Evolutionary conservation across 1,284 basidiomycete genomes (phyloP), one percentile per base, ranked within the genome.

Genomic region (Lignosus rhinocerotis): DNA sequence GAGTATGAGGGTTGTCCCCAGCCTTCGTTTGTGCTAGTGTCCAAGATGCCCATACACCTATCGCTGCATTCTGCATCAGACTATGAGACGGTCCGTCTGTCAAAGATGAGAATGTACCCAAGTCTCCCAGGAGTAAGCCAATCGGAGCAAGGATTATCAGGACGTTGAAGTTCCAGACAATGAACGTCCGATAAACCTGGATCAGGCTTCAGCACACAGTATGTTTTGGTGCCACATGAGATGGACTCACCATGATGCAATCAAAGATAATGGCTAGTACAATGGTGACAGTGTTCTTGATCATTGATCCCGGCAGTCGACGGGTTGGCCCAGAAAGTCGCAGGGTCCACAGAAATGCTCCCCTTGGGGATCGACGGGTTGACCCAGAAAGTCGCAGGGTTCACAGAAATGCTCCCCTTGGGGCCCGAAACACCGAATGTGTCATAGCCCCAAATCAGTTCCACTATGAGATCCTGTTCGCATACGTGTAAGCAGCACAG

Each of bases 151-250:
- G 21, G 14, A 53, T 16, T 31, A 55, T 21, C 12, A 33, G 8
- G 6, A 31, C 11, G 48, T 39, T 54, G 53, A 46, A 46, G 46
- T 53, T 51, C 57, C 57, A 59, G 1, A 59, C 42, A 21, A 55
- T 38, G 43, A 54, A 51, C 32, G 53, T 55, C 32, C 57, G 47
- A 34, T 59, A 59, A 8, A 58, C 51, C 56, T 58, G 45, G 4
- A 25, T 25, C 2, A 25, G 25, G 25, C 25, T 25, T 25, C 25
- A 25, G 25, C 25, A 25, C n/a, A n/a, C n/a, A 6, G 10, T 16
- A 14, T 10, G 10, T 3, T 30, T 16, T 3, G 11, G 7, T 6
- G 3, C 6, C 2, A 38, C 3, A n/a, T 19, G 6, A 25, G 5
- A 4, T 9, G 25, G 6, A n/a, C 55, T 11, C n/a, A 52, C 55